A percentile compares a stretch with the other conserved stretches of the same genome.
These are phyloP conservation scores for Acephala macrosclerotiorum DNA, from an alignment of 2,329 filamentous ascomycete genomes.

Conservation along the genomic window DNA sequence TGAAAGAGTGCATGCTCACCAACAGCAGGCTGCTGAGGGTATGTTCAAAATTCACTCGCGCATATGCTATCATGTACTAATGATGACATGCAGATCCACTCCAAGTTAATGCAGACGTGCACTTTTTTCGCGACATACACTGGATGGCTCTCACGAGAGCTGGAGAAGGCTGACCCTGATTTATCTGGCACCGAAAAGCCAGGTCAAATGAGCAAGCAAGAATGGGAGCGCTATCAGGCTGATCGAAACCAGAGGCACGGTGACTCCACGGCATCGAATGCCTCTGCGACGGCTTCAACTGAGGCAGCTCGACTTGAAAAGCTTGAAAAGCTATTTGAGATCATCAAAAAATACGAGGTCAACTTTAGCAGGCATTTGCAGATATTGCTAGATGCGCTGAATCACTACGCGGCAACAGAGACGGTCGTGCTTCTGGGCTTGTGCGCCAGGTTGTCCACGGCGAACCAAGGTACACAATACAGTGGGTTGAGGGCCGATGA, in stretches of 20 bases:
- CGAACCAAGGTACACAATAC: slow-evolving; percentile 77
- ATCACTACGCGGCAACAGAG: slow-evolving; percentile 97
- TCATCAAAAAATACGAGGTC: slow-evolving; percentile 88
- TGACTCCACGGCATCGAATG: slow-evolving; percentile 36
- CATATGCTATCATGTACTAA: background rate
- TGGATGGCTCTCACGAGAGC: slow-evolving; percentile 82
- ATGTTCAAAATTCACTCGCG: slow-evolving; percentile 36
- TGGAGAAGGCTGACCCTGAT: slow-evolving; percentile 85
- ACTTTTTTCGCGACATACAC: slow-evolving; percentile 93
- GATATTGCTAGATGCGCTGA: slow-evolving; percentile 91
- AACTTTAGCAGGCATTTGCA: slow-evolving; percentile 93
- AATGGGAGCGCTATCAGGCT: slow-evolving; percentile 65
- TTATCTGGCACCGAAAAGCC: slow-evolving; percentile 66
- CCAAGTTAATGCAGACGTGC: slow-evolving; percentile 95
- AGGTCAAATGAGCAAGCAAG: slow-evolving; percentile 63
- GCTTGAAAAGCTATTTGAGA: slow-evolving; percentile 71
- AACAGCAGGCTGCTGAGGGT: slow-evolving; percentile 94
- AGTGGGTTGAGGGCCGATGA: slow-evolving; percentile 67
- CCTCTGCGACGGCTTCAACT: slow-evolving; percentile 23
- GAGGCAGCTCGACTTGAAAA: slow-evolving; percentile 44
- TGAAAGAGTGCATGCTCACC: slow-evolving; percentile 99
- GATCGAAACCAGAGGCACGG: slow-evolving; percentile 52
- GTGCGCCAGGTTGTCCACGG: slow-evolving; percentile 82
- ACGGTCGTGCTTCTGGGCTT: slow-evolving; percentile 92
- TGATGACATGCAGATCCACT: slow-evolving; percentile 77